Percentiles rank a stretch among this genome's conserved stretches.
Conservation (phyloP, 495 filamentous ascomycete species). For the Baudoinia panamericana region DNA sequence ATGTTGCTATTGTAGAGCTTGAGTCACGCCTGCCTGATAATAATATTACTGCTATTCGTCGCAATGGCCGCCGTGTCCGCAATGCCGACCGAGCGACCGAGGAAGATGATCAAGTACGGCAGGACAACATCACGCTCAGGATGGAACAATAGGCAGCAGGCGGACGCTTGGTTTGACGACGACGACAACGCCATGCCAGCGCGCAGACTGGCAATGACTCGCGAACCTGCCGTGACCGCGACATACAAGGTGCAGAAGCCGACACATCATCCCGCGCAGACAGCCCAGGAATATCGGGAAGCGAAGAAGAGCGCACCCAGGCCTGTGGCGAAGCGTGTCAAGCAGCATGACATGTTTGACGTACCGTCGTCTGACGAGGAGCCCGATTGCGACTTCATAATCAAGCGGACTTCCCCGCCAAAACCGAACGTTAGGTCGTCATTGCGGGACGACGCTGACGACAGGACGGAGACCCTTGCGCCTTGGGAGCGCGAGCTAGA, state of each 20-base stretch:
- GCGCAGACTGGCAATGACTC: background rate
- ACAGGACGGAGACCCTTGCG: background rate
- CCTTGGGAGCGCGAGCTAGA: constrained; percentile 20
- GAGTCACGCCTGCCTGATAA: no score
- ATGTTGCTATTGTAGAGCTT: no score
- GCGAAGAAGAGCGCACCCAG: constrained; percentile 4
- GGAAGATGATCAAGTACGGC: constrained; percentile 13
- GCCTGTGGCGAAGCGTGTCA: background rate
- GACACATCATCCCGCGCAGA: no score
- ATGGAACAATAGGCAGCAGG: background rate
- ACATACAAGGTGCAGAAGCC: constrained; percentile 5
- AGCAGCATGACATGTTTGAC: constrained; percentile 20
- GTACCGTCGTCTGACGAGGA: constrained; percentile 27
- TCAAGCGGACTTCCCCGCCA: constrained; percentile 1
- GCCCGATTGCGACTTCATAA: background rate
- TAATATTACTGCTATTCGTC: no score
- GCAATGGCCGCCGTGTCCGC: constrained; percentile 8
- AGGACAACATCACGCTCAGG: constrained; percentile 2
- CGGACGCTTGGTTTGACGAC: constrained; percentile 1
- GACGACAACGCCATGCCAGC: background rate
- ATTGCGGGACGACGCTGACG: constrained; percentile 7
- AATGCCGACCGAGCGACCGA: constrained; percentile 5
- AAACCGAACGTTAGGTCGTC: background rate
- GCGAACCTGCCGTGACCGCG: background rate
- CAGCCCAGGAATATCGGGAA: background rate